phyloP scores from a whole-genome alignment of 768 basidiomycete genomes.

The Dioszegia aurantiaca region DNA sequence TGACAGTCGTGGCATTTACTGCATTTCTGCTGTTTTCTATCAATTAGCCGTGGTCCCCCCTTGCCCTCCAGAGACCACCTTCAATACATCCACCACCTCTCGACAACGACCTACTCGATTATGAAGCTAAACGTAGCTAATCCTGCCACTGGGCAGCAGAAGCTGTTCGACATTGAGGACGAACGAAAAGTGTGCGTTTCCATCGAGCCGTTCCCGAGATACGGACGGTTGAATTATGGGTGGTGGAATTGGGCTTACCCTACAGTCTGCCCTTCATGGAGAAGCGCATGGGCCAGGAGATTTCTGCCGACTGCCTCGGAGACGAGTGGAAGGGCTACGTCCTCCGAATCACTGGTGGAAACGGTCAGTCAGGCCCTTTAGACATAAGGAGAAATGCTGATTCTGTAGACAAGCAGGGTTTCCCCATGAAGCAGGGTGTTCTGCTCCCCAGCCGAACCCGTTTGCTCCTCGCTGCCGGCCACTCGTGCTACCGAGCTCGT shows the following conservation, averaged over 20 bases:
- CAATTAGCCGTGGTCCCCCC: no score
- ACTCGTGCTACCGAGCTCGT: slow-evolving; percentile 94
- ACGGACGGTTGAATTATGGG: slow-evolving; percentile 1
- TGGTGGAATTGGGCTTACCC: slow-evolving; percentile 3
- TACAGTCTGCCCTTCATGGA: slow-evolving; percentile 89
- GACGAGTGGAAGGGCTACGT: slow-evolving; percentile 97
- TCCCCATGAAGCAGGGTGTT: slow-evolving; percentile 99
- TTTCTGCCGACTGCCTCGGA: slow-evolving; percentile 82
- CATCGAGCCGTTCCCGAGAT: slow-evolving; percentile 2
- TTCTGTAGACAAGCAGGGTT: slow-evolving; percentile 65
- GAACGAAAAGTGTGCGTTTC: slow-evolving; percentile 59
- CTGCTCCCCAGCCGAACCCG: slow-evolving; percentile 88
- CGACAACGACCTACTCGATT: slow-evolving; percentile 48
- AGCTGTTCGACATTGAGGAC: slow-evolving; percentile 89
- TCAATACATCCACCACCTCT: slow-evolving; percentile 1
- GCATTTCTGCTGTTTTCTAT: no score
- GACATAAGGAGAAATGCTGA: background rate
- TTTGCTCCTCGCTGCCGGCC: slow-evolving; percentile 81
- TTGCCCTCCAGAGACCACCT: no score
- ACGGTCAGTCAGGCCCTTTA: slow-evolving; percentile 8
- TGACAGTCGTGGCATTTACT: no score
- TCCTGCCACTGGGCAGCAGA: slow-evolving; percentile 96
- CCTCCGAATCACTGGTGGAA: slow-evolving; percentile 89
- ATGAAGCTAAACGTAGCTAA: slow-evolving; percentile 99
- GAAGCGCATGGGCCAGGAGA: slow-evolving; percentile 94